Conservation (phyloP, 2,329 filamentous ascomycete genomes). For the Calonectria fujianensis region DNA sequence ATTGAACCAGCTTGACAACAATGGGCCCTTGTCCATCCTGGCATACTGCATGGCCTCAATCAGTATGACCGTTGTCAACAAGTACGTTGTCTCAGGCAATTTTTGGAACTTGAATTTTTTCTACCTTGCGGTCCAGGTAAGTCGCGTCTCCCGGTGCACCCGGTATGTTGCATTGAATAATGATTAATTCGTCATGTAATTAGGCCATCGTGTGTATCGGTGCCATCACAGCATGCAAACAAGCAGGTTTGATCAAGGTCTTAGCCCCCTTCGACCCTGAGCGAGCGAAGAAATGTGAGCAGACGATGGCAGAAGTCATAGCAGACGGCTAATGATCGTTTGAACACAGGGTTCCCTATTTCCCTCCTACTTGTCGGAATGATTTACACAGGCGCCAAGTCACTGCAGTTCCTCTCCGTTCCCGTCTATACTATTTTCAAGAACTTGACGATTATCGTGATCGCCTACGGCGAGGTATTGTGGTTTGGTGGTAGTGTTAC, state of each 20-base stretch:
- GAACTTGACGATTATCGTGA: constrained; percentile 98
- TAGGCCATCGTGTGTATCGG: constrained; percentile 92
- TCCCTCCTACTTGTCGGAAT: constrained; percentile 97
- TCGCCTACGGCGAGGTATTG: constrained; percentile 97
- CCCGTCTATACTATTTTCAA: constrained; percentile 99
- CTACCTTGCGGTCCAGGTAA: constrained; percentile 92
- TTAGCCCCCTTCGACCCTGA: constrained; percentile 87
- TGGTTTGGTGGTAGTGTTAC: constrained; percentile 98
- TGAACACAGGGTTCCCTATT: constrained; percentile 89
- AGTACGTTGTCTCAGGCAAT: constrained; percentile 94
- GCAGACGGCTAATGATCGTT: constrained; percentile 44
- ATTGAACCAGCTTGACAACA: constrained; percentile 77
- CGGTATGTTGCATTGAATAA: background rate
- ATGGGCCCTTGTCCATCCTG: constrained; percentile 86
- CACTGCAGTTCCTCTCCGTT: constrained; percentile 95
- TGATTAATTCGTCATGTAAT: constrained; percentile 35
- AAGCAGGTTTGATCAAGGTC: constrained; percentile 87
- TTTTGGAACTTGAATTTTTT: constrained; percentile 98
- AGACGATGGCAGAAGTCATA: background rate
- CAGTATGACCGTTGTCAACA: constrained; percentile 99
- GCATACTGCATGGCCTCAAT: constrained; percentile 98
- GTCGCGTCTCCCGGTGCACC: constrained; percentile 50
- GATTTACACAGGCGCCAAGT: constrained; percentile 99
- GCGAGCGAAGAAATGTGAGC: constrained; percentile 93
- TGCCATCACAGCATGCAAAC: constrained; percentile 89